Conservation (phyloP, 2,329 filamentous ascomycete genomes). For the Aciculosporium take region DNA sequence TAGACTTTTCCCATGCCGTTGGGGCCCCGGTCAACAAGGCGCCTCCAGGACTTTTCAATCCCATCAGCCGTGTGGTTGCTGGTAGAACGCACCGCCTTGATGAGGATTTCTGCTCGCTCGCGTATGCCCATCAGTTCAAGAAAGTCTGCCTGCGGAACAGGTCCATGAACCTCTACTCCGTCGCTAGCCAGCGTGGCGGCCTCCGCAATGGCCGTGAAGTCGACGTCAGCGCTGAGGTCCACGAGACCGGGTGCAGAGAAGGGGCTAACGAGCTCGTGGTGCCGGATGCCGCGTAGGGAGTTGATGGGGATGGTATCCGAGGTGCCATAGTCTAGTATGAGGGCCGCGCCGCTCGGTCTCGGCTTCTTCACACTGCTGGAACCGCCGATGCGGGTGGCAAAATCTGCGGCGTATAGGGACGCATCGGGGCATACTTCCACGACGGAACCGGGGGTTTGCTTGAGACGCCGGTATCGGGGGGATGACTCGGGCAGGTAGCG, state of each 20-base stretch:
- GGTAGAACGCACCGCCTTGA: conserved; percentile 27
- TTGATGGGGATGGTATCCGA: conserved; percentile 65
- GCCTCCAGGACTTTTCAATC: conserved; percentile 61
- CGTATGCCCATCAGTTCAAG: conserved; percentile 68
- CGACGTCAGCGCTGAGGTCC: conserved; percentile 84
- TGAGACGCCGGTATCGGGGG: conserved; percentile 62
- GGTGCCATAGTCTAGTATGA: conserved; percentile 94
- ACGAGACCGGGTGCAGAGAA: conserved; percentile 69
- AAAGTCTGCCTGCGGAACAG: conserved; percentile 73
- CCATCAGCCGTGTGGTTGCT: conserved; percentile 36
- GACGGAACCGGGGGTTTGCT: conserved; percentile 50
- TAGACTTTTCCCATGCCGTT: conserved; percentile 91
- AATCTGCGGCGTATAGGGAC: conserved; percentile 62
- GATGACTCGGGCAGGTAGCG: conserved; percentile 75
- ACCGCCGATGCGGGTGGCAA: conserved; percentile 75
- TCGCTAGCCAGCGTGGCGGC: conserved; percentile 60
- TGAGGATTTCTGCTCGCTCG: conserved; percentile 57
- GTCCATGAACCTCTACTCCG: conserved; percentile 82
- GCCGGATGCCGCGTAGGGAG: conserved; percentile 76
- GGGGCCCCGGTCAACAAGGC: conserved; percentile 69
- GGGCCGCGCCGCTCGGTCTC: conserved; percentile 62
- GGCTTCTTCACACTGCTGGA: conserved; percentile 38
- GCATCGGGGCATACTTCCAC: conserved; percentile 88
- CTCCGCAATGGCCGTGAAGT: conserved; percentile 79
- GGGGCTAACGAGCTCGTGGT: conserved; percentile 63